Percentiles rank a stretch among this genome's conserved stretches.
Conservation (phyloP, 2,329 filamentous ascomycete genomes). For the Ophiostoma ips region DNA sequence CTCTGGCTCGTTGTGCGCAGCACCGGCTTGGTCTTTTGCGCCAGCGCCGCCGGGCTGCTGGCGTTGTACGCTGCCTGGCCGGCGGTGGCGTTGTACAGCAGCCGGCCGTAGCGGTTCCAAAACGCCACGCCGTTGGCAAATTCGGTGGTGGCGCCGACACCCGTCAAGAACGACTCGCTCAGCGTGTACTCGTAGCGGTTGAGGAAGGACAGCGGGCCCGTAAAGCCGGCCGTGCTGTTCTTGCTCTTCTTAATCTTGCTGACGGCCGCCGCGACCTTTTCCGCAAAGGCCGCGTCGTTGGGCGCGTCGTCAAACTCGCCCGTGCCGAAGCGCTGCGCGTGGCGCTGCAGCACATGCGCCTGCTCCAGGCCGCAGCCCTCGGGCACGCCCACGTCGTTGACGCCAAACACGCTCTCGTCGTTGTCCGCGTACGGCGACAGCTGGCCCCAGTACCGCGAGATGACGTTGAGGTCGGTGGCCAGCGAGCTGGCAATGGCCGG, state of each 20-base stretch:
- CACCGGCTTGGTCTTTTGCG: slow-evolving; percentile 29
- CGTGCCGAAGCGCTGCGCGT: slow-evolving; percentile 36
- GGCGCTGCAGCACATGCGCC: slow-evolving; percentile 38
- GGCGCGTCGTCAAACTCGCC: slow-evolving; percentile 31
- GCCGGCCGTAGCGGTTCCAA: slow-evolving; percentile 40
- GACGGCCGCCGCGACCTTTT: slow-evolving; percentile 31
- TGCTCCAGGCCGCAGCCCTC: slow-evolving; percentile 42
- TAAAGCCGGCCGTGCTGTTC: slow-evolving; percentile 13
- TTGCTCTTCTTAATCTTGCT: slow-evolving; percentile 6
- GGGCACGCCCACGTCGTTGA: slow-evolving; percentile 32
- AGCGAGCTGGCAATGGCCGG: slow-evolving; percentile 5
- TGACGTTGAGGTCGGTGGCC: slow-evolving; percentile 19
- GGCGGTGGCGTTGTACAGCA: slow-evolving; percentile 33
- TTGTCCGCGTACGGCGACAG: slow-evolving; percentile 34
- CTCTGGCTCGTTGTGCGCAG: slow-evolving; percentile 39
- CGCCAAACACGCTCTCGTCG: slow-evolving; percentile 29
- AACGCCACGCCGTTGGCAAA: slow-evolving; percentile 35
- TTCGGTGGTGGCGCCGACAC: slow-evolving; percentile 34
- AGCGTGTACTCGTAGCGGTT: slow-evolving; percentile 37
- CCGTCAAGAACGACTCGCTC: slow-evolving; percentile 30
- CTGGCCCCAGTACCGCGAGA: slow-evolving; percentile 29
- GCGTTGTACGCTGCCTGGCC: slow-evolving; percentile 35
- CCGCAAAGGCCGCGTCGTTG: slow-evolving; percentile 33
- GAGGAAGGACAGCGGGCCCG: slow-evolving; percentile 36
- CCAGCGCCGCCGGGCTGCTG: slow-evolving; percentile 30